Evolutionary conservation across 2,329 filamentous ascomycete species (phyloP).

Genomic region (Fusarium albidum): DNA sequence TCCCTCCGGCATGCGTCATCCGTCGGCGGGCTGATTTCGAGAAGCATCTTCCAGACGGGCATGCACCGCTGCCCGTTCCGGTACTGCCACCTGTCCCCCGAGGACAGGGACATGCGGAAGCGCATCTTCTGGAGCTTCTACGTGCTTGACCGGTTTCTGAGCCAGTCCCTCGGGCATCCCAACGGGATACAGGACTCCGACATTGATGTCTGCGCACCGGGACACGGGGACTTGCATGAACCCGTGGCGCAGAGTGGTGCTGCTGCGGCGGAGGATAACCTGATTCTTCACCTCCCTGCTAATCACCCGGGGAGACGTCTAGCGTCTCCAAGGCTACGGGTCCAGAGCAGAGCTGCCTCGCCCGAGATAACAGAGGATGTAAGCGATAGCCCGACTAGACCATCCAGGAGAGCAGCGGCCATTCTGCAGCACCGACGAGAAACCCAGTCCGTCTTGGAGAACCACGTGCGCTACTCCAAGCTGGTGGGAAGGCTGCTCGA

Average conservation of each 20-base stretch:
- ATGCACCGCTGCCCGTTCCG: constrained; percentile 61
- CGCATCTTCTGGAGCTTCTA: constrained; percentile 52
- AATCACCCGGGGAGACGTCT: constrained; percentile 23
- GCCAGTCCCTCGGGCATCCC: constrained; percentile 47
- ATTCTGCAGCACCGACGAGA: constrained; percentile 5
- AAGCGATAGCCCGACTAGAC: not conserved
- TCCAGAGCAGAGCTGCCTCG: not conserved
- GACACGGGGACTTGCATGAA: constrained; percentile 36
- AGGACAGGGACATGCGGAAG: constrained; percentile 46
- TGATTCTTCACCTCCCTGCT: constrained; percentile 14
- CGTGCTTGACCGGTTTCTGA: constrained; percentile 47
- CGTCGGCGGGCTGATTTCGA: constrained; percentile 55
- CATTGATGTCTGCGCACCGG: constrained; percentile 48
- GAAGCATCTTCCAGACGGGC: constrained; percentile 58
- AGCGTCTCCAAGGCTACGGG: not conserved
- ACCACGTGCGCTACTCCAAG: constrained; percentile 1
- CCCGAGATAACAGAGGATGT: not conserved
- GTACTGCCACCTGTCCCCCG: constrained; percentile 52
- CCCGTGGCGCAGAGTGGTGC: constrained; percentile 12
- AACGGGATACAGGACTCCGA: constrained; percentile 47
- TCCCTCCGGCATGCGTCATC: constrained; percentile 58
- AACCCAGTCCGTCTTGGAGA: not conserved
- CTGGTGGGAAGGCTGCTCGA: constrained; percentile 2
- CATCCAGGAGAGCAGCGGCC: not conserved
- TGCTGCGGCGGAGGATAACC: not conserved